Conservation (phyloP, 2,329 filamentous ascomycete species). For the Pezicula carpinea region DNA sequence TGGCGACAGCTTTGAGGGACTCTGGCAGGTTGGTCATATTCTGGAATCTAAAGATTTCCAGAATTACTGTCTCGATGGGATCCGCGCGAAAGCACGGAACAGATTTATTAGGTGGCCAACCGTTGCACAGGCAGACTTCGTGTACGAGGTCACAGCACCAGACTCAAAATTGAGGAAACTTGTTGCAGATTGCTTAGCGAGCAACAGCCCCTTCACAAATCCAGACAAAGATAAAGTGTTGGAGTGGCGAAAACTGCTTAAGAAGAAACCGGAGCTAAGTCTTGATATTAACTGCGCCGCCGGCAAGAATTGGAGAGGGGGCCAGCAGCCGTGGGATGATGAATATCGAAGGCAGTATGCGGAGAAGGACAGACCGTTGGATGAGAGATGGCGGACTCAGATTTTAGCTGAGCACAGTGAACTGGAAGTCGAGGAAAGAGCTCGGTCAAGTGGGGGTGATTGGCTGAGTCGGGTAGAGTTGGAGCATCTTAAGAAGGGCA, state of each 20-base stretch:
- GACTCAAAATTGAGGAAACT: background rate
- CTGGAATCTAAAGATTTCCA: too few relatives aligned
- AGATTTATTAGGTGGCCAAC: background rate
- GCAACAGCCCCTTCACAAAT: too few relatives aligned
- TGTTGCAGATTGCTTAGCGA: constrained; percentile 2
- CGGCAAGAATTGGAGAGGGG: background rate
- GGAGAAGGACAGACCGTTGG: constrained; percentile 1
- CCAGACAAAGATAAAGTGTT: background rate
- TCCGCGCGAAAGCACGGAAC: too few relatives aligned
- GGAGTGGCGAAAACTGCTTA: background rate
- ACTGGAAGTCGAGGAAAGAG: background rate
- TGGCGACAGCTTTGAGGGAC: too few relatives aligned
- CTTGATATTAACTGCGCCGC: constrained; percentile 2
- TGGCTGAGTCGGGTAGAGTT: background rate
- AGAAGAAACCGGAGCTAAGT: background rate
- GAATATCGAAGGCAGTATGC: constrained; percentile 5
- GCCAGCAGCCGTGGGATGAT: constrained; percentile 9
- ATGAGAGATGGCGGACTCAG: constrained; percentile 5
- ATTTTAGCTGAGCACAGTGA: background rate
- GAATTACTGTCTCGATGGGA: too few relatives aligned
- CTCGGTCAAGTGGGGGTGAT: too few relatives aligned
- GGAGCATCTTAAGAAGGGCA: background rate
- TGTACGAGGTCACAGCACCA: too few relatives aligned
- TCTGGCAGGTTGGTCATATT: too few relatives aligned
- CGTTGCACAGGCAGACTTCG: background rate